A percentile compares a stretch with the other conserved stretches of the same genome.
Conservation (phyloP, 1,284 basidiomycete species). For the Papiliotrema fonsecae region DNA sequence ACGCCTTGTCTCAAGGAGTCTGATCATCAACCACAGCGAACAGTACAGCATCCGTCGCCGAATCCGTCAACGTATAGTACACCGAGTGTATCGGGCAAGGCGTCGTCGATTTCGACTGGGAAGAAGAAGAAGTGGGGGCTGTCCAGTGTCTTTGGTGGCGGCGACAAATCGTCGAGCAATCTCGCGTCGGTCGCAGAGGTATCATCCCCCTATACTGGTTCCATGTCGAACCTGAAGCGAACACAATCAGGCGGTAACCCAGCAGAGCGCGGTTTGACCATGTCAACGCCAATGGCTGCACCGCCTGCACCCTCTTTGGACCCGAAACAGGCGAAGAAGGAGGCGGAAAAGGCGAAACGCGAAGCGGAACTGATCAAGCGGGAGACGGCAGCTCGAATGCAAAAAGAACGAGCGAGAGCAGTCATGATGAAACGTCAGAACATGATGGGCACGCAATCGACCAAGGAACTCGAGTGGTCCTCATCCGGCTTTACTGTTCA, state of each 20-base stretch:
- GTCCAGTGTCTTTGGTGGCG: constrained; percentile 65
- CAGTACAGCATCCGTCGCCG: constrained; percentile 5
- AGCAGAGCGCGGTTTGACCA: constrained; percentile 62
- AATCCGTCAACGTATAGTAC: neutral
- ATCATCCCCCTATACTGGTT: constrained; percentile 52
- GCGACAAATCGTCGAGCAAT: constrained; percentile 54
- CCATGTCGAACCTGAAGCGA: constrained; percentile 68
- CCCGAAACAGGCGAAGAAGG: constrained; percentile 82
- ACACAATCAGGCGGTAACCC: constrained; percentile 66
- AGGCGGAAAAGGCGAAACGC: constrained; percentile 73
- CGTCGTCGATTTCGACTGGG: constrained; percentile 17
- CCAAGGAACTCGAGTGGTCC: constrained; percentile 33
- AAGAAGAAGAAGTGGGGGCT: constrained; percentile 51
- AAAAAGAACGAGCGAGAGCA: constrained; percentile 80
- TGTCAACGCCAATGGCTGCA: constrained; percentile 26
- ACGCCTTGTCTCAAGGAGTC: constrained; percentile 10
- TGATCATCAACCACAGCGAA: constrained; percentile 7
- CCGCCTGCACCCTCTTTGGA: constrained; percentile 52
- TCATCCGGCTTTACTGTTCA: constrained; percentile 11
- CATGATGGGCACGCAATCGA: constrained; percentile 56
- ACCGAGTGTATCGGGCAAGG: constrained; percentile 3
- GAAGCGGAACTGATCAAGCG: constrained; percentile 86
- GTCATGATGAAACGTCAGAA: constrained; percentile 89
- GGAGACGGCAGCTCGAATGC: constrained; percentile 62
- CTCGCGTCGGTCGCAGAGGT: constrained; percentile 62